A percentile compares a stretch with the other conserved stretches of the same genome.
phyloP scores from a whole-genome alignment of 345 rosid species.

The Eucalyptus coolabah region DNA sequence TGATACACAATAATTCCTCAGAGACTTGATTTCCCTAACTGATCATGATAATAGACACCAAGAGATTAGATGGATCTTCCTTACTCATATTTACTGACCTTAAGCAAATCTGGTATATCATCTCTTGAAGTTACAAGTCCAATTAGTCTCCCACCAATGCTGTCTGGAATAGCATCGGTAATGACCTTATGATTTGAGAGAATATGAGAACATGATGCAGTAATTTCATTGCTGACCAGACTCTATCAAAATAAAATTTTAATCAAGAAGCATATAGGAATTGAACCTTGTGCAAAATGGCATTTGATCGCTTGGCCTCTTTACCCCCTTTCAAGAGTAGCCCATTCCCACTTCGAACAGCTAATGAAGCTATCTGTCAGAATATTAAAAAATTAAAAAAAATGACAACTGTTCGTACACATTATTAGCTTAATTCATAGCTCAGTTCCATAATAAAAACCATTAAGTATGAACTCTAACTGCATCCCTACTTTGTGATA shows the following conservation, averaged over 20 bases:
- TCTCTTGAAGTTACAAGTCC: slow-evolving; percentile 95
- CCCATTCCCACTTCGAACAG: slow-evolving; percentile 95
- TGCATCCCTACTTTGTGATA: neutral
- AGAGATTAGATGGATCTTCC: neutral
- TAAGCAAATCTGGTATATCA: slow-evolving; percentile 92
- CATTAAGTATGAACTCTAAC: neutral
- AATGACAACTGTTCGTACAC: neutral
- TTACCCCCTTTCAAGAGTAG: slow-evolving; percentile 95
- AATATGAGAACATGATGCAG: neutral
- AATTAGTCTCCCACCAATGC: slow-evolving; percentile 67
- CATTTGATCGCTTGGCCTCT: slow-evolving; percentile 90
- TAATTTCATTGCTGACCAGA: neutral
- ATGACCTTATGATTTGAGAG: slow-evolving; percentile 46
- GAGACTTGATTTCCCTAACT: neutral
- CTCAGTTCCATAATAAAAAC: neutral
- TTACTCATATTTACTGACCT: slow-evolving; percentile 26
- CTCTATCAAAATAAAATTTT: neutral
- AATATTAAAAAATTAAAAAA: neutral
- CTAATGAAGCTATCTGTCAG: slow-evolving; percentile 86
- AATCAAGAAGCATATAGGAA: neutral
- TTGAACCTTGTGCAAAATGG: slow-evolving; percentile 81
- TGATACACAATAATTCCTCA: slow-evolving; percentile 5
- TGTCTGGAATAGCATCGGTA: slow-evolving; percentile 78
- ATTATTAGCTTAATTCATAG: neutral
- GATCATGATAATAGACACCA: neutral